Conservation (phyloP, 2,329 filamentous ascomycete genomes). For the Drechslera avenae region DNA sequence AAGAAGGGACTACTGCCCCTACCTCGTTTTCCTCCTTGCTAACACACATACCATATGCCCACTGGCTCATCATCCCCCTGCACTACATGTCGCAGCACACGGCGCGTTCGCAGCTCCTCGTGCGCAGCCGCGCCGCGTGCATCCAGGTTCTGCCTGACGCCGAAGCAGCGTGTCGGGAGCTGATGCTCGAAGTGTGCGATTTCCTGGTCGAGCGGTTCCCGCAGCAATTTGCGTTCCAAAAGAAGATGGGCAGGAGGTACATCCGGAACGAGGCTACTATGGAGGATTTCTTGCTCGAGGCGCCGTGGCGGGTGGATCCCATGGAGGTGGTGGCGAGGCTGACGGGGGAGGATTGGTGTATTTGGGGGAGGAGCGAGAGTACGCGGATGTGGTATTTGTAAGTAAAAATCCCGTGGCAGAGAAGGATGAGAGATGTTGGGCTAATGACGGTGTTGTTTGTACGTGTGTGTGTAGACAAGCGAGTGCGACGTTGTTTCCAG, state of each 20-base stretch:
- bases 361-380: constrained; percentile 53
- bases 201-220: constrained; percentile 55
- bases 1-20: neutral
- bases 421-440: neutral
- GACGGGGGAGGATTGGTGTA: constrained; percentile 59
- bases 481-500: constrained; percentile 59
- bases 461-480: constrained; percentile 49
- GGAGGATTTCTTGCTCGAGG: constrained; percentile 51
- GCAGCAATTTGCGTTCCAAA: constrained; percentile 46
- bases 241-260: constrained; percentile 18
- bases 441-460: too few species aligned
- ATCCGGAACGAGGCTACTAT: constrained; percentile 52
- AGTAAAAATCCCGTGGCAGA: constrained; percentile 18
- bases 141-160: constrained; percentile 54
- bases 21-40: constrained; percentile 48
- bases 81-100: constrained; percentile 53
- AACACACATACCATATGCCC: constrained; percentile 50
- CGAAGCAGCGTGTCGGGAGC: constrained; percentile 54
- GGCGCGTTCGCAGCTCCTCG: constrained; percentile 51
- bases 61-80: constrained; percentile 58
- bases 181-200: constrained; percentile 52
- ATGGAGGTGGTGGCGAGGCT: constrained; percentile 58
- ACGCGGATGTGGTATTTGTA: constrained; percentile 56
- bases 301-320: constrained; percentile 47
- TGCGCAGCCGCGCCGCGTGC: constrained; percentile 48